These are phyloP conservation scores for Tephrocybe rancida DNA, from an alignment of 768 basidiomycete genomes.

Conservation along the genomic window DNA sequence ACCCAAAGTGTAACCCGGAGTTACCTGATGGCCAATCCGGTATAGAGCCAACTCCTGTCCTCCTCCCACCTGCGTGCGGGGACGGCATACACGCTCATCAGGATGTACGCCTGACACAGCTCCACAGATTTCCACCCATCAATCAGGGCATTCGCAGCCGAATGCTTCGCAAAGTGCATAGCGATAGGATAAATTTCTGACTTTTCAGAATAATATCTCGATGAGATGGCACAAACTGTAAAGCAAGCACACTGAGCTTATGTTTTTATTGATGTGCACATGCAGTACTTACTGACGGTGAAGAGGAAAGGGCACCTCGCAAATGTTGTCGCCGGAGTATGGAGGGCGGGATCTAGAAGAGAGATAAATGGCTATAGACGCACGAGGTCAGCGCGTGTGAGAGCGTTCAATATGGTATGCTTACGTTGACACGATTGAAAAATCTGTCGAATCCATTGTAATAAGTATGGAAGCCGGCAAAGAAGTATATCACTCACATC, in stretches of 20 bases:
- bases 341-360: constrained; percentile 78
- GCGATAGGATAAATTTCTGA: constrained; percentile 86
- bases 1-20: constrained; percentile 5
- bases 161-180: constrained; percentile 87
- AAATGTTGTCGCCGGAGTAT: constrained; percentile 78
- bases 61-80: constrained; percentile 88
- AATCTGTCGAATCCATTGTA: constrained; percentile 47
- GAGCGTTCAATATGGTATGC: constrained; percentile 21
- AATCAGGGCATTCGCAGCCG: constrained; percentile 78
- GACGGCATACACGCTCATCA: constrained; percentile 82
- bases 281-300: constrained; percentile 67
- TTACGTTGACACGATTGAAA: constrained; percentile 69
- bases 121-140: constrained; percentile 88
- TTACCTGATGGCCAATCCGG: constrained; percentile 82
- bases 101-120: constrained; percentile 87
- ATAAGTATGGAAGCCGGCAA: constrained; percentile 2
- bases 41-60: constrained; percentile 88
- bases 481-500: constrained; percentile 51
- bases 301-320: constrained; percentile 89
- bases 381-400: not conserved
- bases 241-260: not conserved
- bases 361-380: constrained; percentile 62
- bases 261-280: not conserved
- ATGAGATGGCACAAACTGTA: constrained; percentile 83
- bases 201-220: constrained; percentile 76